Percentiles rank a stretch among this genome's conserved stretches.
Evolutionary conservation across 2,329 filamentous ascomycete species (phyloP).

Genomic region (Aspergillus fructus): DNA sequence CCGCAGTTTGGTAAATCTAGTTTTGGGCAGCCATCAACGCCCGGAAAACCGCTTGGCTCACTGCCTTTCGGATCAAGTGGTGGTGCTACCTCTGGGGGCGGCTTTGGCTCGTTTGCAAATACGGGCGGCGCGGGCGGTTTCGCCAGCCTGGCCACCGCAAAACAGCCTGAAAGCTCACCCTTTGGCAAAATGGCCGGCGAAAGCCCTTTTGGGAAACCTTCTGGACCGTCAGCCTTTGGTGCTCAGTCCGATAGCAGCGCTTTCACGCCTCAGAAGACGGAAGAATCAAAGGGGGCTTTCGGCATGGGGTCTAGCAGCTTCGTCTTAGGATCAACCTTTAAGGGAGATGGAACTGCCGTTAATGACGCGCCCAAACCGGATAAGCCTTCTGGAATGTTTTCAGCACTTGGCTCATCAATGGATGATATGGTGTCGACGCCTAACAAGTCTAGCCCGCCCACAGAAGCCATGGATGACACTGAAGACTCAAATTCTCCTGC

Average conservation of each 20-base stretch:
- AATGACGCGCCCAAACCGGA: slow-evolving; percentile 42
- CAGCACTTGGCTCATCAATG: slow-evolving; percentile 39
- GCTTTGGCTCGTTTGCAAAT: slow-evolving; percentile 37
- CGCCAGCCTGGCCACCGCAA: slow-evolving; percentile 23
- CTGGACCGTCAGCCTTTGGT: slow-evolving; percentile 33
- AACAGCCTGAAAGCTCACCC: slow-evolving; percentile 21
- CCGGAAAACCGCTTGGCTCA: slow-evolving; percentile 23
- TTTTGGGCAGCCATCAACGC: slow-evolving; percentile 27
- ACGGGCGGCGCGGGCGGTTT: slow-evolving; percentile 21
- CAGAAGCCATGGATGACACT: slow-evolving; percentile 39
- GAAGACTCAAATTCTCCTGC: slow-evolving; percentile 29
- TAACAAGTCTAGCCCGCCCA: slow-evolving; percentile 32
- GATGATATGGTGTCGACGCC: slow-evolving; percentile 40
- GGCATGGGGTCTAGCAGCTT: slow-evolving; percentile 36
- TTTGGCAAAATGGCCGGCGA: slow-evolving; percentile 28
- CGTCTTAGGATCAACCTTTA: slow-evolving; percentile 45
- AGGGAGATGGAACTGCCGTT: slow-evolving; percentile 40
- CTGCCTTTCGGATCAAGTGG: slow-evolving; percentile 24
- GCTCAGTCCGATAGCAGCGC: slow-evolving; percentile 22
- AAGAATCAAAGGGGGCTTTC: slow-evolving; percentile 30
- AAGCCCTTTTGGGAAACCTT: slow-evolving; percentile 30
- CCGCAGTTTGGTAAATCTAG: slow-evolving; percentile 33
- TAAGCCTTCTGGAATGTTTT: slow-evolving; percentile 34
- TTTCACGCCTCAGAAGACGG: slow-evolving; percentile 29
- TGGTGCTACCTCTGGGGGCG: slow-evolving; percentile 24